phyloP scores from a whole-genome alignment of 306 rosid genomes.

The Purshia tridentata region DNA sequence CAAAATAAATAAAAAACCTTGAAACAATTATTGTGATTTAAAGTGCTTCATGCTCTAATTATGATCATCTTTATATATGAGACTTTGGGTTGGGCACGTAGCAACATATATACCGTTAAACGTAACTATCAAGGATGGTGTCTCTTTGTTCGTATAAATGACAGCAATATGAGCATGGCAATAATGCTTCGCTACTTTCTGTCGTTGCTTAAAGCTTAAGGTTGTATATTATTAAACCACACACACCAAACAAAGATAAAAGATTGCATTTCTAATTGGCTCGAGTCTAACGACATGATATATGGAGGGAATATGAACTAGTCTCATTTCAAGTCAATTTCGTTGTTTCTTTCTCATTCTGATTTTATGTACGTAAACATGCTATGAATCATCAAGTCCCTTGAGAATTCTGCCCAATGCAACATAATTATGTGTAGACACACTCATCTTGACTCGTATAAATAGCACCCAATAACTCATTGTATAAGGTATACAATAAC shows the following conservation, averaged over 20 bases:
- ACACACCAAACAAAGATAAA: background rate
- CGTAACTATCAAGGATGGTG: slow-evolving; percentile 12
- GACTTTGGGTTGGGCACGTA: background rate
- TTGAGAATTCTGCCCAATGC: background rate
- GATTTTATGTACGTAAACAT: too few species aligned
- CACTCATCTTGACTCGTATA: too few species aligned
- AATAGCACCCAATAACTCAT: too few species aligned
- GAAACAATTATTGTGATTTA: background rate
- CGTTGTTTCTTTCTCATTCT: too few species aligned
- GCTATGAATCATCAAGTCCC: background rate
- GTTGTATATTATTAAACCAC: background rate
- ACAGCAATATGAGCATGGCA: background rate
- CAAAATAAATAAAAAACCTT: background rate
- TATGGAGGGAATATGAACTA: too few species aligned
- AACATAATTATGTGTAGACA: background rate
- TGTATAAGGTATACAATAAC: too few species aligned
- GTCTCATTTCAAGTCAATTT: too few species aligned
- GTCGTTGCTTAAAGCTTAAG: background rate
- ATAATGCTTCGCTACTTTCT: background rate
- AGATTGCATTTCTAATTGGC: background rate
- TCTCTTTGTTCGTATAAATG: background rate
- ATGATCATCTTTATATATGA: background rate
- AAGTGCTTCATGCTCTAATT: slow-evolving; percentile 3
- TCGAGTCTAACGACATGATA: too few species aligned
- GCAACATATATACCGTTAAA: background rate